Conservation (phyloP, 139 green algal genomes). For the Coelastrella sp. region DNA sequence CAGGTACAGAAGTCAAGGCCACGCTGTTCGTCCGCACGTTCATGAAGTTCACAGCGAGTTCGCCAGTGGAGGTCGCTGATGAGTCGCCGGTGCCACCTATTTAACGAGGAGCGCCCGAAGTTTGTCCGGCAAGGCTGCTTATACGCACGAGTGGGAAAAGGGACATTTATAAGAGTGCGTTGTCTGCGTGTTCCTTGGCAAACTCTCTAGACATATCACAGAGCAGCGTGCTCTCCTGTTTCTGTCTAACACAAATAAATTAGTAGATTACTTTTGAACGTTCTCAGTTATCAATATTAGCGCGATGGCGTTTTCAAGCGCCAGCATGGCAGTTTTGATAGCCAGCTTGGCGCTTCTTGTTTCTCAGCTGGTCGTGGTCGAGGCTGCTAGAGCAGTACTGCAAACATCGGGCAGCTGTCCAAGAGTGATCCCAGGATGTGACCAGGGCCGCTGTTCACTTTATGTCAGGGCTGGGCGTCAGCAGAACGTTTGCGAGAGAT, state of each 20-base stretch:
- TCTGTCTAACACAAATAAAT: neutral
- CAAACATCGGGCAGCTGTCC: slow-evolving; percentile 9
- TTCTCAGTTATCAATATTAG: neutral
- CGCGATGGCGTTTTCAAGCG: neutral
- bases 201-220: too few relatives aligned
- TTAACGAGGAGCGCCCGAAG: too few relatives aligned
- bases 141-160: too few relatives aligned
- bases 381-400: neutral
- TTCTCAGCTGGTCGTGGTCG: neutral
- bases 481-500: slow-evolving; percentile 22
- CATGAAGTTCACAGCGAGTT: neutral
- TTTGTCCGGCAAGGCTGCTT: too few relatives aligned
- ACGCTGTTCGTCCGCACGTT: neutral
- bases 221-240: too few relatives aligned
- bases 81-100: neutral
- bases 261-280: neutral
- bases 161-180: too few relatives aligned
- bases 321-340: neutral
- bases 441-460: neutral
- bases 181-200: too few relatives aligned
- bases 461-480: neutral
- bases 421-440: neutral
- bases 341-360: neutral
- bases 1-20: neutral
- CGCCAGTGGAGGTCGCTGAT: neutral